Evolutionary conservation across 345 rosid species (phyloP), one percentile per base, ranked within the genome.

Genomic region (Euphorbia pulcherrima): DNA sequence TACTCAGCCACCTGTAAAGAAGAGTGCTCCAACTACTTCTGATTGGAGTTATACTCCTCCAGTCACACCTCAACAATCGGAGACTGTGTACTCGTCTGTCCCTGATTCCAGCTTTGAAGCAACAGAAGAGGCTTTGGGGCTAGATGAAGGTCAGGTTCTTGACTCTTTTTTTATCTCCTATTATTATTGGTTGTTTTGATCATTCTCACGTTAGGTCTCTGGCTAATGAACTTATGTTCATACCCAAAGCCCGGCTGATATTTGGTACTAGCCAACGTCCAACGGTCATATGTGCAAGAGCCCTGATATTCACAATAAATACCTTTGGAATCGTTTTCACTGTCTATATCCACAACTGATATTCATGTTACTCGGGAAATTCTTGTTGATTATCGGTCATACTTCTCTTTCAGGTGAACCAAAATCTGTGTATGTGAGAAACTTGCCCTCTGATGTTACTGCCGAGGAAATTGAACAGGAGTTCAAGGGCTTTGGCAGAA

Each of bases 401-500:
- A 60, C 48, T 7, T 72, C 57, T 65, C 50, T 72, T 83, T 48
- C 87, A 91, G 97, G 91, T 78, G 94, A 87, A 72, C 78, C 75
- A 66, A 94, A 89, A 82, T 94, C 99, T 30, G 96, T 94, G 48
- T 93, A 93, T 47, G 99, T 94, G 70, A 83, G 97, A 76, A 94
- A 94, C 83, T 83, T 94, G 86, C 95, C 99, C 10, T 87, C 96
- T 23, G 68, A 79, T 75, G 81, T 94, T 70, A 82, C 88, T 67
- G 82, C 90, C 74, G 84, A 73, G 18, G 99, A 94, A 80, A 89
- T 94, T 63, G 94, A 90, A 65, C 84, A 91, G 68, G 97, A 86
- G 78, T 94, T 94, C 72, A 82, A 75, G 74, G 80, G 81, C 83
- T 94, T 94, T 65, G 97, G 97, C 74, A 79, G 80, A 72, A 86